phyloP scores from a whole-genome alignment of 2,329 filamentous ascomycete genomes.

The Thelonectria blattea region DNA sequence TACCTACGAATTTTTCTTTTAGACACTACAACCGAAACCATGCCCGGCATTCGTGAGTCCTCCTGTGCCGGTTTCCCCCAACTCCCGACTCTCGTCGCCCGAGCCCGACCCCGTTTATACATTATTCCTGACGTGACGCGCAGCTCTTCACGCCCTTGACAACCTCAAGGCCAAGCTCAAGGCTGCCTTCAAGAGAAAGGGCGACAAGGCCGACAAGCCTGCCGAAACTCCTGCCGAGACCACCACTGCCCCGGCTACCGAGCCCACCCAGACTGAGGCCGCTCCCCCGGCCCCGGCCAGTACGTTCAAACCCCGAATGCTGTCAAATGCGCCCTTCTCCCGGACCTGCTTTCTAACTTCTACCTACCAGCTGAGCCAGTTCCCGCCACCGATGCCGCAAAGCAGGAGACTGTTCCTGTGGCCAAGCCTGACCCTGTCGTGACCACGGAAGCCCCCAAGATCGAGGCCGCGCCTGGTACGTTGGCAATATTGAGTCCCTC shows the following conservation, averaged over 20 bases:
- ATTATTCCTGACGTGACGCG: slow-evolving; percentile 12
- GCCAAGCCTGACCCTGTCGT: slow-evolving; percentile 35
- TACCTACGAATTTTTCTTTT: not conserved
- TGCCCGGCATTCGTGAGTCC: slow-evolving; percentile 61
- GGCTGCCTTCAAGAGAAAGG: slow-evolving; percentile 58
- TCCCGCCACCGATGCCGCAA: slow-evolving; percentile 35
- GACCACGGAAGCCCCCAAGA: slow-evolving; percentile 40
- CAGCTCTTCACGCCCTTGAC: slow-evolving; percentile 58
- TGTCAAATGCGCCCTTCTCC: slow-evolving; percentile 5
- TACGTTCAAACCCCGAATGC: slow-evolving; percentile 33
- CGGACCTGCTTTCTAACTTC: slow-evolving; percentile 22
- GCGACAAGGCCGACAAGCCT: slow-evolving; percentile 41
- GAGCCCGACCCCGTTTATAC: not conserved
- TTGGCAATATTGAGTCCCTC: not conserved
- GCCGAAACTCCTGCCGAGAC: slow-evolving; percentile 35
- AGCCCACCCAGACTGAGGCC: slow-evolving; percentile 46
- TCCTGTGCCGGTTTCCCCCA: not conserved
- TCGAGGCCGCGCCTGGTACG: slow-evolving; percentile 33
- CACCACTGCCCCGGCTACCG: slow-evolving; percentile 37
- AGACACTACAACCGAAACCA: slow-evolving; percentile 40
- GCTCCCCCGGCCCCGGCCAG: slow-evolving; percentile 38
- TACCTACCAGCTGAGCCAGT: slow-evolving; percentile 33
- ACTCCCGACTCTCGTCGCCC: not conserved
- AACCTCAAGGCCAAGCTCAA: slow-evolving; percentile 64
- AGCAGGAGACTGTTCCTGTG: slow-evolving; percentile 36